Evolutionary conservation across 2,329 filamentous ascomycete genomes (phyloP), one percentile per base, ranked within the genome.

Genomic region (Fusarium sp.): DNA sequence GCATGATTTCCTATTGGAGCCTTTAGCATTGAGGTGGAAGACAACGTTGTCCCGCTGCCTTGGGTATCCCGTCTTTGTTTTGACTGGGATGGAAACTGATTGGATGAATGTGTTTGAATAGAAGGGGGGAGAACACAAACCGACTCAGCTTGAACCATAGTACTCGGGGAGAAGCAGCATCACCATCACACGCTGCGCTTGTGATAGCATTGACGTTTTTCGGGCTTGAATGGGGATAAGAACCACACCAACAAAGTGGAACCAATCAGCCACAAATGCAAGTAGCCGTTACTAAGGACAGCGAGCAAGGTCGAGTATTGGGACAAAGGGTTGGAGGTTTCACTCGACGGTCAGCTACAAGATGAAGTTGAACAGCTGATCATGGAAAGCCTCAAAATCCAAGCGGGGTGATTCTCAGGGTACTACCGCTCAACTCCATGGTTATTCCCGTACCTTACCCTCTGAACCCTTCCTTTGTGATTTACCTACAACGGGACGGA

Each of bases 31-130:
- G 42, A 61, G 37, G 48, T 55, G 44, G 60, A 54, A 61, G 66
- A 54, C 49, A 63, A 65, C 63, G 60, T 45, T 51, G 49, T 49
- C 42, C 48, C 60, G 63, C 60, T 67, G 58, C 59, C 66, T 63
- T 77, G 63, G 62, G 60, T 76, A 74, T 69, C 60, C 60, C 51
- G 60, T 70, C 63, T 63, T 52, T 31, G 29, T 31, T 54, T 23
- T 29, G 35, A 41, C 41, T 59, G n/a, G 16, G 31, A 41, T 27
- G n/a, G 23, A 45, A 44, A 27, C 48, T 60, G 55, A 73, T 70
- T 74, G 61, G 70, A 38, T 52, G 33, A 46, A 15, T 27, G n/a
- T n/a, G 35, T 39, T 33, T 31, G 41, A 63, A 60, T 33, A 60
- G 70, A 72, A 72, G 58, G 51, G 52, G 63, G 46, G 54, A 57